These are phyloP conservation scores for Auricularia cornea DNA, from an alignment of 768 basidiomycete genomes.

Conservation along the genomic window DNA sequence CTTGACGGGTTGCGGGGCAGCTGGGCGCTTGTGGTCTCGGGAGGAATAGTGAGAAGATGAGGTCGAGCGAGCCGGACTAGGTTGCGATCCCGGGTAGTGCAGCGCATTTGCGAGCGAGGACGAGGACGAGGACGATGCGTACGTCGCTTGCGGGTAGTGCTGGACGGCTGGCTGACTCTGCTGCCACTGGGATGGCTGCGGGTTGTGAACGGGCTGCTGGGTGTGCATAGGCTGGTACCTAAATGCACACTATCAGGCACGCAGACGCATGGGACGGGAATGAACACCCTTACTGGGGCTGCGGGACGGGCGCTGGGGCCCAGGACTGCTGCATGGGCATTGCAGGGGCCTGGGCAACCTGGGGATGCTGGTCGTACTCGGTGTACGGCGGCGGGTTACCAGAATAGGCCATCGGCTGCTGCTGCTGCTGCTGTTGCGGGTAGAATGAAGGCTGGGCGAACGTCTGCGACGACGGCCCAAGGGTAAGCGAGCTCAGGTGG, in stretches of 20 bases:
- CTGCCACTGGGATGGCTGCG: constrained; percentile 31
- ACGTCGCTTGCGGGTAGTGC: constrained; percentile 50
- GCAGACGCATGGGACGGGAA: constrained; percentile 33
- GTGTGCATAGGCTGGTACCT: constrained; percentile 8
- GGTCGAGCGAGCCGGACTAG: constrained; percentile 4
- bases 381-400: constrained; percentile 49
- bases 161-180: constrained; percentile 35
- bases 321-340: constrained; percentile 30
- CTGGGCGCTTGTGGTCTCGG: background rate
- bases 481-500: background rate
- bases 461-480: background rate
- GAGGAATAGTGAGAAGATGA: background rate
- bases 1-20: background rate
- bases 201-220: constrained; percentile 17
- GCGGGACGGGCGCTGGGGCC: background rate
- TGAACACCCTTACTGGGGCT: constrained; percentile 9
- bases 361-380: constrained; percentile 57
- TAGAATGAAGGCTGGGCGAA: background rate
- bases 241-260: constrained; percentile 17
- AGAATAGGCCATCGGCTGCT: constrained; percentile 5
- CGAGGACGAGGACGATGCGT: constrained; percentile 54
- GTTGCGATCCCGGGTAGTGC: constrained; percentile 28
- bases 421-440: background rate
- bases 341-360: constrained; percentile 45
- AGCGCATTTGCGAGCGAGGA: constrained; percentile 73